Conservation (phyloP, 75 land plant species). For the Selaginella tamariscina region DNA sequence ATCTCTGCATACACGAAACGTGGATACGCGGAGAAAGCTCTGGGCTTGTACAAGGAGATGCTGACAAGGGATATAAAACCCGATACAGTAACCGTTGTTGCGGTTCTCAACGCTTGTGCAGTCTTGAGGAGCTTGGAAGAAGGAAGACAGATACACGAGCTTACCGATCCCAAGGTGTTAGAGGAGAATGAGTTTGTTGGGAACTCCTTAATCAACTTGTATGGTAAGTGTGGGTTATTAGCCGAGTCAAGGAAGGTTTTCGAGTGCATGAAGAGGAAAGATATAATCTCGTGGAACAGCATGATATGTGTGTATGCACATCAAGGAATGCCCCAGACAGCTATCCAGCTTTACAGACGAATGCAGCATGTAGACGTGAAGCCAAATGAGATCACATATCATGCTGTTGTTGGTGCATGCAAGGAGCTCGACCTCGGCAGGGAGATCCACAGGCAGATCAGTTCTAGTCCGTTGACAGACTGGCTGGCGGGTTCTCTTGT, state of each 20-base stretch:
- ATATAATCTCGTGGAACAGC: neutral
- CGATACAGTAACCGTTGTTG: neutral
- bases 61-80: neutral
- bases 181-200: neutral
- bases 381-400: conserved; percentile 1
- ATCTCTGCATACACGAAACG: neutral
- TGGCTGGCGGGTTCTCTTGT: neutral
- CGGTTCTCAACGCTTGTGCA: neutral
- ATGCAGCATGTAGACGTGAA: neutral
- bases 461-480: neutral
- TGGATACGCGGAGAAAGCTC: neutral
- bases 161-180: neutral
- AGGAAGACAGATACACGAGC: neutral
- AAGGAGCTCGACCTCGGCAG: neutral
- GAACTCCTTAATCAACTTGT: neutral
- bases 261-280: neutral
- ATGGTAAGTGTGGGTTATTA: conserved; percentile 4
- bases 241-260: neutral
- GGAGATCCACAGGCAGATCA: neutral
- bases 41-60: neutral
- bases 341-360: neutral
- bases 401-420: neutral
- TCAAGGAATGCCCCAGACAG: neutral
- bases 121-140: neutral
- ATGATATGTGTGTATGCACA: neutral